A percentile compares a stretch with the other conserved stretches of the same genome.
These are phyloP conservation scores for Saccharomycopsis olivae DNA, from an alignment of 805 yeast genomes.

Conservation along the genomic window DNA sequence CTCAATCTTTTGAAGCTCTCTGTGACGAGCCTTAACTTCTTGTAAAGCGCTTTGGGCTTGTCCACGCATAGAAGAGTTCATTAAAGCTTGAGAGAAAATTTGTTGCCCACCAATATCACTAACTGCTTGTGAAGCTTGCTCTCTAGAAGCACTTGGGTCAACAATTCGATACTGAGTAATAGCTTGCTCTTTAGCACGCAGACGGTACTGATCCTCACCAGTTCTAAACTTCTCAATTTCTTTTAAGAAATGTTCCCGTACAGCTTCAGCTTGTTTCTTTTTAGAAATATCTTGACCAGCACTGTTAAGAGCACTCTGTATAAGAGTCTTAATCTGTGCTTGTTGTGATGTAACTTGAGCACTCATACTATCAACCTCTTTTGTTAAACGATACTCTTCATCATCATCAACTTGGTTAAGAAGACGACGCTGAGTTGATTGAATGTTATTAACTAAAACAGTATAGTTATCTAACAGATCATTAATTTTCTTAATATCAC, in stretches of 20 bases:
- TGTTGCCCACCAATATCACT: constrained; percentile 82
- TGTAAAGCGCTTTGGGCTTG: constrained; percentile 92
- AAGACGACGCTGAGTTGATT: constrained; percentile 57
- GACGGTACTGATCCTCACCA: constrained; percentile 78
- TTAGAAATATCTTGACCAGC: constrained; percentile 69
- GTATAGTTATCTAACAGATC: constrained; percentile 60
- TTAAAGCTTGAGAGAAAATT: constrained; percentile 86
- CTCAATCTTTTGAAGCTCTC: constrained; percentile 89
- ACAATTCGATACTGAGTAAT: constrained; percentile 88
- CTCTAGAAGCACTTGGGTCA: constrained; percentile 75
- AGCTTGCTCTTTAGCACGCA: constrained; percentile 76
- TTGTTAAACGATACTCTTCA: constrained; percentile 56
- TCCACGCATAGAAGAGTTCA: constrained; percentile 80
- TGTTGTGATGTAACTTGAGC: constrained; percentile 75
- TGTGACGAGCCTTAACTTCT: constrained; percentile 93
- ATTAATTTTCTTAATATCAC: constrained; percentile 57
- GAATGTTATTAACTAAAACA: constrained; percentile 56
- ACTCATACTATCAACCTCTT: constrained; percentile 66
- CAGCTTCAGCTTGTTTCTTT: constrained; percentile 82
- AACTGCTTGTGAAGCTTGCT: constrained; percentile 75
- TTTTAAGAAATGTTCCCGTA: constrained; percentile 74
- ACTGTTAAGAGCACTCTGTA: constrained; percentile 64
- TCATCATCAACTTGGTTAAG: constrained; percentile 65
- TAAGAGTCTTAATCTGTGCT: constrained; percentile 58
- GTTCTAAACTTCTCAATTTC: constrained; percentile 80